Evolutionary conservation across 495 filamentous ascomycete genomes (phyloP), one percentile per base, ranked within the genome.

Genomic region (Parmelia sp.): DNA sequence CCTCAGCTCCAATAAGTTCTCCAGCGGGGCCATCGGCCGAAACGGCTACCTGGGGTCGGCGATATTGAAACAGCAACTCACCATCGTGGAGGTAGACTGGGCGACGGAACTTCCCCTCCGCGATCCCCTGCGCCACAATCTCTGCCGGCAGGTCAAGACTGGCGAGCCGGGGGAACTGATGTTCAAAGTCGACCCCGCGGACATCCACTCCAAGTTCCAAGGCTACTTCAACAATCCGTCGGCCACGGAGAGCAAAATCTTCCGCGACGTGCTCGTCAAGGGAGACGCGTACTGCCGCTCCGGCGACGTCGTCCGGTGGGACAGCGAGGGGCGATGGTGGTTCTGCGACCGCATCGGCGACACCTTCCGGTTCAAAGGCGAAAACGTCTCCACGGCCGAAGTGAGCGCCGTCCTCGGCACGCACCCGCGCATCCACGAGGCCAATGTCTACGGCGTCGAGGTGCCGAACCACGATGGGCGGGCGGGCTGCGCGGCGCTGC

Each of bases 351-450:
- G 92, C 15, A 87, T 97, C 44, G 93, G 93, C 59, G 93, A 97
- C 70, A 97, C 93, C 0, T 97, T 90, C 78, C 85, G 93, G 23
- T 97, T 93, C 93, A 96, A 96, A 79, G 86, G 85, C 53, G 93
- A 97, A 76, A 97, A 97, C 62, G 90, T 96, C 4, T 88, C 86
- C 12, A 94, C 92, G 0, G 86, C 87, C 27, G 93, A 96, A 66
- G 92, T 95, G 9, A 83, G 84, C 29, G 86, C 91, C 59, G 85
- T 86, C 0, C 70, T 97, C 0, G 88, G 90, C 4, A 70, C 75
- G 1, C 88, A 92, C 66, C 78, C 87, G 0, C 79, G 78, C 0
- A 79, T 96, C 19, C 71, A 81, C 31, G 92, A 96, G 74, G 87
- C 89, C 29, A 95, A 93, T 66, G 92, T 97, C 2, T 97, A 96